These are phyloP conservation scores for Colletotrichum sp. DNA, from an alignment of 2,329 filamentous ascomycete species.

Conservation along the genomic window DNA sequence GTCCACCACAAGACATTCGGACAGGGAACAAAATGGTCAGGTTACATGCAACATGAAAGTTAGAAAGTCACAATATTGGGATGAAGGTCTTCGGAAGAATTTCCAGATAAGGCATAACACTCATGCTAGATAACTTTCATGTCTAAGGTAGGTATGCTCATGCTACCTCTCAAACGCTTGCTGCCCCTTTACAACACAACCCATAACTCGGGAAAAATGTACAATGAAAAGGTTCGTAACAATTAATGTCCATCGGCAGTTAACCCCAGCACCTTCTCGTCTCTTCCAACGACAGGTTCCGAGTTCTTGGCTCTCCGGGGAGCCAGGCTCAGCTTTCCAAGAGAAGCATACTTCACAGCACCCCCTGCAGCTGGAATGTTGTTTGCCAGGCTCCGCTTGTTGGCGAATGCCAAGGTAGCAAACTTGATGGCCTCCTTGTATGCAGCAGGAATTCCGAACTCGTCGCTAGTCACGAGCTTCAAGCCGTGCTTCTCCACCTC, in stretches of 20 bases:
- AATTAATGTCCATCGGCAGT: background rate
- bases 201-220: background rate
- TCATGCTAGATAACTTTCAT: background rate
- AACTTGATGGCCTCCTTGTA: constrained; percentile 37
- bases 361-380: constrained; percentile 33
- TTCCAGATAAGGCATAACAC: background rate
- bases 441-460: constrained; percentile 31
- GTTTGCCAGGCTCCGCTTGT: constrained; percentile 29
- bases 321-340: constrained; percentile 31
- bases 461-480: constrained; percentile 27
- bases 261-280: background rate
- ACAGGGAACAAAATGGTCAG: background rate
- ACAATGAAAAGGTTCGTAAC: background rate
- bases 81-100: background rate
- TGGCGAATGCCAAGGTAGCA: constrained; percentile 32
- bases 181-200: background rate
- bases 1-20: background rate
- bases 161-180: background rate
- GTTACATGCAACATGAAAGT: background rate
- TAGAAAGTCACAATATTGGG: background rate
- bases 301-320: constrained; percentile 10
- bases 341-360: constrained; percentile 29
- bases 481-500: constrained; percentile 21
- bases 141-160: background rate
- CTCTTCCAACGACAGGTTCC: constrained; percentile 4